phyloP scores from a whole-genome alignment of 257 asterid species.

The Plectranthus barbatus region DNA sequence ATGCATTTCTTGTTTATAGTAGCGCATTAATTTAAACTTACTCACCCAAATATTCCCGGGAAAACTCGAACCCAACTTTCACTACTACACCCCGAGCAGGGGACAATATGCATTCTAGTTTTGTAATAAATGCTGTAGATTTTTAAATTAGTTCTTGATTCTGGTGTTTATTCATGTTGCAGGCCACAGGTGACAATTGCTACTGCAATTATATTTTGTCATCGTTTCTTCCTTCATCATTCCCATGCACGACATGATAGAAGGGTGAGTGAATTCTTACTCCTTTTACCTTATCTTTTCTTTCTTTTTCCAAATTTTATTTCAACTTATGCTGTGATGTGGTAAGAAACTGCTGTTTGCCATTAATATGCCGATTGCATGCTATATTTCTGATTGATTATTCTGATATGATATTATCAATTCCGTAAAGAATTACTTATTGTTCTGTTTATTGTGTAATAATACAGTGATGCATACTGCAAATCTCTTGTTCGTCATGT shows the following conservation, averaged over 20 bases:
- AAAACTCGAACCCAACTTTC: no score
- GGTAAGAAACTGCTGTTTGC: no score
- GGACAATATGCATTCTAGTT: neutral
- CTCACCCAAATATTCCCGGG: no score
- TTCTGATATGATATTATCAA: neutral
- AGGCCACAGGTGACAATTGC: conserved; percentile 99
- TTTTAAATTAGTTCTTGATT: no score
- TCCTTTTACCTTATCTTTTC: neutral
- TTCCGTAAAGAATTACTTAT: neutral
- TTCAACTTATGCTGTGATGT: no score
- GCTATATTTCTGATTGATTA: no score
- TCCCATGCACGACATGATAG: conserved; percentile 84
- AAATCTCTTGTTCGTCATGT: neutral
- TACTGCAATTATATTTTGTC: conserved; percentile 90
- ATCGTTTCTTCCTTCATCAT: conserved; percentile 90
- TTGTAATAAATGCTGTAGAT: conserved; percentile 2
- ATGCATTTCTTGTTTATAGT: no score
- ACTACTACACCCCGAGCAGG: no score
- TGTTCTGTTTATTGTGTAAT: neutral
- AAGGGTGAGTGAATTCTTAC: conserved; percentile 51
- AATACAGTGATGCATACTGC: neutral
- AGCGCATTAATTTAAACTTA: no score
- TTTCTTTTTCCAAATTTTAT: no score
- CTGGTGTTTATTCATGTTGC: conserved; percentile 49
- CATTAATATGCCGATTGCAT: no score